Evolutionary conservation across 148 eudicot species (phyloP).

Genomic region (Camellia japonica): DNA sequence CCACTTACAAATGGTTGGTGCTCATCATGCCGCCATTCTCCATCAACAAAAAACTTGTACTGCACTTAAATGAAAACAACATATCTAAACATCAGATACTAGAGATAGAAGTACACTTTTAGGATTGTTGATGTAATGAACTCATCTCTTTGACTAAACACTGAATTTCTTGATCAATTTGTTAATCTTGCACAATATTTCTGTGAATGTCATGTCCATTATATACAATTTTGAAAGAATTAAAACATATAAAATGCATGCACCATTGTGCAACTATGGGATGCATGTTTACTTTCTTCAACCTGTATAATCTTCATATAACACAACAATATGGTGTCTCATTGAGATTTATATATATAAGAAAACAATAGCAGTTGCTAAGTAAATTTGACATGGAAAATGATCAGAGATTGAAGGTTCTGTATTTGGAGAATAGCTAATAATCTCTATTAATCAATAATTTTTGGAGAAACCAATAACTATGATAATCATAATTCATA

Average conservation of each 20-base stretch:
- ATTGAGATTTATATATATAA: not conserved
- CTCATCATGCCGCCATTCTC: slow-evolving; percentile 83
- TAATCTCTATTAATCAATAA: not conserved
- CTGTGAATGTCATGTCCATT: not conserved
- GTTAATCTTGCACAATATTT: not conserved
- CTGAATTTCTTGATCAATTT: not conserved
- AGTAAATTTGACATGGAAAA: not conserved
- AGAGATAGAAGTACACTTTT: not conserved
- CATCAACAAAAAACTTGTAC: slow-evolving; percentile 82
- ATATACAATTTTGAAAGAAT: not conserved
- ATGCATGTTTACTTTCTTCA: not conserved
- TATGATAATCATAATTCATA: not conserved
- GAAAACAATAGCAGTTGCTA: not conserved
- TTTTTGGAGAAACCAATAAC: not conserved
- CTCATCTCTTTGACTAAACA: not conserved
- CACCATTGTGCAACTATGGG: not conserved
- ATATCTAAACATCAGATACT: not conserved
- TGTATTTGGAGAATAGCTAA: not conserved
- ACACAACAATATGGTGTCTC: not conserved
- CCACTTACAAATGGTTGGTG: slow-evolving; percentile 56
- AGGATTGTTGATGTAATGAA: not conserved
- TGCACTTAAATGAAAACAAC: slow-evolving; percentile 32
- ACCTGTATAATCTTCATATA: slow-evolving; percentile 1
- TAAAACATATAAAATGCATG: not conserved
- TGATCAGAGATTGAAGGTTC: not conserved